Base-by-base conservation (phyloP, 2,329 filamentous ascomycete genomes). In the Epichloe coenophiala region DNA sequence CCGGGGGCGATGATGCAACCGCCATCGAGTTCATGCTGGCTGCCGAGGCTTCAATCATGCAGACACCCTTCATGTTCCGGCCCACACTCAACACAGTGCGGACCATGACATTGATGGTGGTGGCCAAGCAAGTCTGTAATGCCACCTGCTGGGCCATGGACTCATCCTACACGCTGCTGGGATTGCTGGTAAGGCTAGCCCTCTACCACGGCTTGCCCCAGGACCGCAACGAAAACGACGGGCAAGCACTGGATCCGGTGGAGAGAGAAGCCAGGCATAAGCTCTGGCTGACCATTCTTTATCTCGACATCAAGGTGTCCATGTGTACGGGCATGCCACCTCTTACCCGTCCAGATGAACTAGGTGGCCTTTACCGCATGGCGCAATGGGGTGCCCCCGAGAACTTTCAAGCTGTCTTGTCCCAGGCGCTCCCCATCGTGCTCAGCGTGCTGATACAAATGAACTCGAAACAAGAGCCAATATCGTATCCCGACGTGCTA, bases 21-120 rank as follows among this genome's bases (percentile, higher is more conserved):
- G 65, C 63, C 3, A 64, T 60, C 1, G 62, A 67, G 50, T 57
- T 67, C 31, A 65, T 67, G 62, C 62, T 66, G 59, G 65, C 63
- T 3, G 61, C 65, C 9, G 65, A 67, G 48, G 64, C 65, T 0
- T 68, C 65, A 36, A 57, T 68, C 5, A 64, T 65, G 60, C 64
- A 68, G 55, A 68, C 65, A 3, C 63, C 64, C 2, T 66, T 66
- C 51, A 67, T 66, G 60, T 66, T 66, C 45, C 63, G 65, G 2
- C 65, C 65, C 7, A 66, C 61, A 3, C 54, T 66, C 35, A 54
- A 62, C n/a, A 57, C 60, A 1, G 55, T 67, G 13, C 61, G 63
- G 49, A 57, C 60, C 1, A 51, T 66, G 11, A 58, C 59, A 15
- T 55, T 68, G 17, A 65, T 66, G 60, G 60, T 64, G 21, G 60